These are phyloP conservation scores for Dujonia santamariae DNA, from an alignment of 1,139 yeast species.

Conservation along the genomic window DNA sequence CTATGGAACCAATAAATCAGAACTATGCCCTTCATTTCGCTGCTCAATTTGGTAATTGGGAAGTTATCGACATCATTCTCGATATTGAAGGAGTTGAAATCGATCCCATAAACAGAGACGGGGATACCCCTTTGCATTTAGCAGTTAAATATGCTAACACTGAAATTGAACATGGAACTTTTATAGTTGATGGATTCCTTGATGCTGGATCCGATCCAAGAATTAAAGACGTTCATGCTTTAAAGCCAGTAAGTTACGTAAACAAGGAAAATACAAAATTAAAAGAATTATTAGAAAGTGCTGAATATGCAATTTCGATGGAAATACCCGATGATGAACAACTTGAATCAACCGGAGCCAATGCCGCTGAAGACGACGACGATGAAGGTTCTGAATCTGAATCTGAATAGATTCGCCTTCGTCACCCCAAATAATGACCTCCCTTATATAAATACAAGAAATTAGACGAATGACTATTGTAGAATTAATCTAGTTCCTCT, in stretches of 20 bases:
- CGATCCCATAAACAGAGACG: conserved; percentile 74
- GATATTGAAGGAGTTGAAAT: conserved; percentile 92
- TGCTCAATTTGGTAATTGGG: conserved; percentile 79
- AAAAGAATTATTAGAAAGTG: conserved; percentile 67
- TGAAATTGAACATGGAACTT: conserved; percentile 85
- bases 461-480: conserved; percentile 3
- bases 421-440: too few relatives aligned
- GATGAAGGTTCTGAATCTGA: conserved; percentile 32
- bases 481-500: too few relatives aligned
- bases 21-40: conserved; percentile 83
- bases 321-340: conserved; percentile 31
- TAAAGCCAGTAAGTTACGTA: conserved; percentile 74
- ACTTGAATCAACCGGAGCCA: conserved; percentile 18
- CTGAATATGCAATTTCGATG: conserved; percentile 66
- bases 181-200: conserved; percentile 72
- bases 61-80: conserved; percentile 74
- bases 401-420: conserved; percentile 23
- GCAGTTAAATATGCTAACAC: conserved; percentile 74
- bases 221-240: conserved; percentile 37
- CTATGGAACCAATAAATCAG: conserved; percentile 73
- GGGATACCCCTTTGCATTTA: conserved; percentile 86
- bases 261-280: conserved; percentile 50
- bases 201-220: conserved; percentile 94
- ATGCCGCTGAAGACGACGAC: conserved; percentile 17
- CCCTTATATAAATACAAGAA: conserved; percentile 1